Evolutionary conservation across 2,329 filamentous ascomycete genomes (phyloP).

Genomic region (Diaporthe australafricana): DNA sequence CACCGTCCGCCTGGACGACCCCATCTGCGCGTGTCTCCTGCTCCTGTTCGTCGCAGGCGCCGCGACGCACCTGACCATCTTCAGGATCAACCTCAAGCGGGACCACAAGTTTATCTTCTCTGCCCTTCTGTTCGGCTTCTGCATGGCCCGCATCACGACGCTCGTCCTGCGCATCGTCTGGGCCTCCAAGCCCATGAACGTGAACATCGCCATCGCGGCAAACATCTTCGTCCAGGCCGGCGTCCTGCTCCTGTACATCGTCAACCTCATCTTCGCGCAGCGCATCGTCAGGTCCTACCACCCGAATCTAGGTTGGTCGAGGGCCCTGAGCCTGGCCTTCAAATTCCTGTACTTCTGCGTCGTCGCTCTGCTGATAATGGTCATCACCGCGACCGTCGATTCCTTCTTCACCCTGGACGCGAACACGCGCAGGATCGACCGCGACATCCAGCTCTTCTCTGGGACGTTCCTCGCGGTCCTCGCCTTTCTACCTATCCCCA

Average conservation of each 20-base stretch:
- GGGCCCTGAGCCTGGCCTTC: conserved; percentile 62
- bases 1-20: conserved; percentile 68
- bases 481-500: conserved; percentile 74
- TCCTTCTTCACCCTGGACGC: conserved; percentile 73
- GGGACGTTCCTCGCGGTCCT: conserved; percentile 71
- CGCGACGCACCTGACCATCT: conserved; percentile 67
- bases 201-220: conserved; percentile 66
- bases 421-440: conserved; percentile 62
- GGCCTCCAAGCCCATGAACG: conserved; percentile 55
- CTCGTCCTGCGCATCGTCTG: conserved; percentile 65
- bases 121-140: conserved; percentile 68
- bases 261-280: conserved; percentile 83
- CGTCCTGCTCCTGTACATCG: conserved; percentile 78
- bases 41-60: conserved; percentile 66
- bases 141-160: conserved; percentile 64
- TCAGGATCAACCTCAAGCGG: conserved; percentile 61
- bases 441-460: conserved; percentile 73
- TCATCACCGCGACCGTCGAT: conserved; percentile 74
- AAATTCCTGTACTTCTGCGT: conserved; percentile 69
- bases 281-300: conserved; percentile 80
- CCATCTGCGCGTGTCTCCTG: conserved; percentile 73
- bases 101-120: conserved; percentile 72
- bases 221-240: conserved; percentile 79
- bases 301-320: conserved; percentile 77
- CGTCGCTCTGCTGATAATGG: conserved; percentile 69